Evolutionary conservation across 495 filamentous ascomycete genomes (phyloP).

Genomic region (Neurospora sp.): DNA sequence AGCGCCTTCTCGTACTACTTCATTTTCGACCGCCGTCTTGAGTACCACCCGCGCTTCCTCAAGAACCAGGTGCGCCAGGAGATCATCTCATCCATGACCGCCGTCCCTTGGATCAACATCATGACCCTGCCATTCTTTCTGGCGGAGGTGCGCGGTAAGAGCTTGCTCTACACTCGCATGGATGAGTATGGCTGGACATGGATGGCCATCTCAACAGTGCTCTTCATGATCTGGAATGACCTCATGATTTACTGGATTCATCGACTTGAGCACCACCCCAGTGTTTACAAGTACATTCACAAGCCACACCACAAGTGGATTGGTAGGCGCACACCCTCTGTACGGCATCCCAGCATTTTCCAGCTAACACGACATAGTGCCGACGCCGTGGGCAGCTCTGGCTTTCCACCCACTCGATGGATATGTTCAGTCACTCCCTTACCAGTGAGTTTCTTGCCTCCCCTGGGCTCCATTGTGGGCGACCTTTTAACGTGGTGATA

Average conservation of each 20-base stretch:
- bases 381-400: conserved; percentile 14
- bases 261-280: conserved; percentile 15
- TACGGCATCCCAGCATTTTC: neutral
- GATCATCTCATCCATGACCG: conserved; percentile 10
- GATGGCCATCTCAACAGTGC: conserved; percentile 8
- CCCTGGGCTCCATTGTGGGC: neutral
- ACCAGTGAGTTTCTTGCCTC: conserved; percentile 6
- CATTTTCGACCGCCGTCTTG: conserved; percentile 14
- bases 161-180: conserved; percentile 9
- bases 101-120: conserved; percentile 15
- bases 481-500: neutral
- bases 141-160: conserved; percentile 15
- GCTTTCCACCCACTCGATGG: conserved; percentile 16
- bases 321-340: conserved; percentile 1
- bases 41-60: conserved; percentile 16
- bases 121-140: conserved; percentile 13
- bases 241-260: conserved; percentile 16
- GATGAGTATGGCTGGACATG: conserved; percentile 11
- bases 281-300: conserved; percentile 16
- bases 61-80: conserved; percentile 15
- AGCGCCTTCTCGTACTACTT: conserved; percentile 14
- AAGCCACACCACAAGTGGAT: conserved; percentile 19
- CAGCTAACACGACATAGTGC: conserved; percentile 6
- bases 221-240: conserved; percentile 18
- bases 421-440: conserved; percentile 15